These are phyloP conservation scores for Penicillium hordei DNA, from an alignment of 2,329 filamentous ascomycete species.

Conservation along the genomic window DNA sequence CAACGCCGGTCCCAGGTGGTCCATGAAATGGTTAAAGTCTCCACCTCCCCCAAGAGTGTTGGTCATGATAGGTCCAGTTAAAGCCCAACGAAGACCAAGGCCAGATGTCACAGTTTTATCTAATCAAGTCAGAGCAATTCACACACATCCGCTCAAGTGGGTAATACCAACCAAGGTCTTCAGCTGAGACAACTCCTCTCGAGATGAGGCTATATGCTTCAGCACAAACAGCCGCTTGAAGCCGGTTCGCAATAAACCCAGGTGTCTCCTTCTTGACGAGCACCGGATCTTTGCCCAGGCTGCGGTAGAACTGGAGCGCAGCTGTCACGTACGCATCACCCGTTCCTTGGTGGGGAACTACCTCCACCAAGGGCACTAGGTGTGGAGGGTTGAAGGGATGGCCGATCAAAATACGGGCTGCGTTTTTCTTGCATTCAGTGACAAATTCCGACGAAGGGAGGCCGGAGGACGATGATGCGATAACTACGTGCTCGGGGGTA, in stretches of 20 bases:
- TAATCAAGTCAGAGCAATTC: not conserved
- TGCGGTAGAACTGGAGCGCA: too few species aligned
- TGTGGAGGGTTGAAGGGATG: too few species aligned
- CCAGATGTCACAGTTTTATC: conserved; percentile 18
- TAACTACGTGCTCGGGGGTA: conserved; percentile 12
- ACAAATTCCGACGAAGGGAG: too few species aligned
- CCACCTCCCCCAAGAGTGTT: conserved; percentile 17
- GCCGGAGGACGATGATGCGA: conserved; percentile 1
- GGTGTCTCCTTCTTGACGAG: conserved; percentile 11
- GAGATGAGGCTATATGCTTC: conserved; percentile 40
- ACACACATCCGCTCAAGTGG: not conserved
- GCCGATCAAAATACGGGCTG: too few species aligned
- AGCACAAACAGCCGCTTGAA: conserved; percentile 34
- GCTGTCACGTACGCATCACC: too few species aligned
- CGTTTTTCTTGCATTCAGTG: too few species aligned
- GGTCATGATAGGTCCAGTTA: conserved; percentile 6
- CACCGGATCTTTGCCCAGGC: too few species aligned
- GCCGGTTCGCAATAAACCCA: conserved; percentile 45
- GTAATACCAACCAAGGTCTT: conserved; percentile 15
- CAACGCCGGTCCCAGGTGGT: conserved; percentile 17
- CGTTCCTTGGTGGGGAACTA: too few species aligned
- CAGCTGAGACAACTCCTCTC: conserved; percentile 27
- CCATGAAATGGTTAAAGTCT: conserved; percentile 19
- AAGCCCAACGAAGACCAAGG: conserved; percentile 18
- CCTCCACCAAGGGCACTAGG: too few species aligned